Evolutionary conservation across 2,329 filamentous ascomycete genomes (phyloP).

Genomic region (Dactylellina sp.): DNA sequence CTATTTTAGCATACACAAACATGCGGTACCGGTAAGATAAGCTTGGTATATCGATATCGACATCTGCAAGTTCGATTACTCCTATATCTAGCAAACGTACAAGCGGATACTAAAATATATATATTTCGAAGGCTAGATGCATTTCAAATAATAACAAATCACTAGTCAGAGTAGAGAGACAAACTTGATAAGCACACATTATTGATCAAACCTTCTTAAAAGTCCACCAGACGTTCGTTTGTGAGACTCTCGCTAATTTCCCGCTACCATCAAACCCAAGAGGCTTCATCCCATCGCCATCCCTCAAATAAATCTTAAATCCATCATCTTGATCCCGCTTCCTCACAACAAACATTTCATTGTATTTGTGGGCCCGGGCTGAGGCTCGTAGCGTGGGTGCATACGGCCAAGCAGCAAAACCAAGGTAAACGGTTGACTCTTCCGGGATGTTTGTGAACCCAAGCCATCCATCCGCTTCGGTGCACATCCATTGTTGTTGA

Average conservation of each 20-base stretch:
- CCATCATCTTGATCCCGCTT: conserved; percentile 9
- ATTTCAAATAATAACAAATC: no score
- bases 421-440: conserved; percentile 11
- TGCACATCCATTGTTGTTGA: conserved; percentile 29
- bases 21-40: no score
- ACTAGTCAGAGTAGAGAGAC: no score
- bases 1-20: no score
- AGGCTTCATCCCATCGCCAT: conserved; percentile 5
- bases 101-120: no score
- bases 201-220: conserved; percentile 14
- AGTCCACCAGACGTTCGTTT: conserved; percentile 9
- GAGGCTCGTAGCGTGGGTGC: background rate
- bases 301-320: conserved; percentile 2
- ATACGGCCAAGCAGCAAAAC: background rate
- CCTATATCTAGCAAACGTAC: no score
- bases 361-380: background rate
- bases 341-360: conserved; percentile 20
- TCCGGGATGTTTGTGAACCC: conserved; percentile 26
- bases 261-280: conserved; percentile 7
- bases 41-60: no score
- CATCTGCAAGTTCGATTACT: no score
- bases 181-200: no score
- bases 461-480: conserved; percentile 21
- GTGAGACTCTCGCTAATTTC: background rate
- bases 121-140: no score